Evolutionary conservation across 108 stramenopile species (phyloP).

Genomic region (Heterococcus sp.): DNA sequence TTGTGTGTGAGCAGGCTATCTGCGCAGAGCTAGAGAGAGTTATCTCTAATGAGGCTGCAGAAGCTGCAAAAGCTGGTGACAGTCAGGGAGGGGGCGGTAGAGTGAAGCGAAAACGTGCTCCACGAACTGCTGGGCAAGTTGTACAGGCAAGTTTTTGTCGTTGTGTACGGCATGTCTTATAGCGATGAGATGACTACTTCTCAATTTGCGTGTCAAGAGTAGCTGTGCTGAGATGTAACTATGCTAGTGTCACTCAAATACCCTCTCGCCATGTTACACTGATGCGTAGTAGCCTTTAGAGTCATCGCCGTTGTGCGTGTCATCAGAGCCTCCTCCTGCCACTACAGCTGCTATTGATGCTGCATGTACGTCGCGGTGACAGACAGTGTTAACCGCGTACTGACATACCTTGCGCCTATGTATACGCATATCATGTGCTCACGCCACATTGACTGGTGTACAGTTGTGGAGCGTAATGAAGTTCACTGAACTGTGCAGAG

Average conservation of each 20-base stretch:
- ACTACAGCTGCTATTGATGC: too few species aligned
- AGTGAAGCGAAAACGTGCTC: constrained; percentile 15
- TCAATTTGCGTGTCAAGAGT: background rate
- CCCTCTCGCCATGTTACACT: background rate
- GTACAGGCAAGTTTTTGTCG: background rate
- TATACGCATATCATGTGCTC: background rate
- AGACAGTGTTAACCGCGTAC: too few species aligned
- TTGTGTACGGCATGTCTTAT: background rate
- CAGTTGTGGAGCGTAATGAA: constrained; percentile 7
- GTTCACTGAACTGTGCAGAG: constrained; percentile 20
- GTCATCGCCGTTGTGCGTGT: too few species aligned
- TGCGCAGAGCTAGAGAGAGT: background rate
- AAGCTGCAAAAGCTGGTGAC: background rate
- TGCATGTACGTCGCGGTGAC: too few species aligned
- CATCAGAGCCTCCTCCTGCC: too few species aligned
- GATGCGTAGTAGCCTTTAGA: background rate
- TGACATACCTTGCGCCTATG: background rate
- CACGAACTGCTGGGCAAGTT: constrained; percentile 22
- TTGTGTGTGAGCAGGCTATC: background rate
- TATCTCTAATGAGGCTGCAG: background rate
- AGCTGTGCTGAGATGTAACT: background rate
- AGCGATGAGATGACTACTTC: background rate
- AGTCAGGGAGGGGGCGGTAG: background rate
- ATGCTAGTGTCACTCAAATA: background rate
- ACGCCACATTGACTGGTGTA: background rate